A percentile compares a stretch with the other conserved stretches of the same genome.
These are phyloP conservation scores for Cladophialophora bantiana DNA, from an alignment of 2,329 filamentous ascomycete genomes.

Conservation along the genomic window DNA sequence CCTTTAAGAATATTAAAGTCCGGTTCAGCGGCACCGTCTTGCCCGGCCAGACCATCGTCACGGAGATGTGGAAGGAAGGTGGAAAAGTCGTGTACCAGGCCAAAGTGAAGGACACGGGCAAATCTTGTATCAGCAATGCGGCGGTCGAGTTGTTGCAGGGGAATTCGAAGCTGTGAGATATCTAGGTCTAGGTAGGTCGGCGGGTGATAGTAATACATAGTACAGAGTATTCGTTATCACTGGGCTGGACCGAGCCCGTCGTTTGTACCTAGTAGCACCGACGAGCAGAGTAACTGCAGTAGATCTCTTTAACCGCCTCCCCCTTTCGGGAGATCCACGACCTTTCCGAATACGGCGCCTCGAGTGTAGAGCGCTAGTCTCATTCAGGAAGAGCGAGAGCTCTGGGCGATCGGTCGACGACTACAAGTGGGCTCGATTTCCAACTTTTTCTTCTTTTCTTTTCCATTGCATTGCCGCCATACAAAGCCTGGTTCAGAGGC, in stretches of 20 bases:
- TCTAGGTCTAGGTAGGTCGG: not conserved
- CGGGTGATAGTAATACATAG: not conserved
- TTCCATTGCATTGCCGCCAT: not conserved
- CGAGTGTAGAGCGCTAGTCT: not conserved
- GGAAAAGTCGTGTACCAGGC: constrained; percentile 82
- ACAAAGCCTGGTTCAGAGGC: too few species aligned
- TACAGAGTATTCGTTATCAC: too few species aligned
- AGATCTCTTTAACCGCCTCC: too few species aligned
- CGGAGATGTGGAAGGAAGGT: constrained; percentile 93
- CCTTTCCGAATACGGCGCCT: not conserved
- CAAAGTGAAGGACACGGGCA: constrained; percentile 91
- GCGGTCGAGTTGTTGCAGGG: constrained; percentile 71
- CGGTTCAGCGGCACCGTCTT: constrained; percentile 85
- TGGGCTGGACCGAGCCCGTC: too few species aligned
- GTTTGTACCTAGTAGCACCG: too few species aligned
- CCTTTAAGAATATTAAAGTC: constrained; percentile 90
- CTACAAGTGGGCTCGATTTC: not conserved
- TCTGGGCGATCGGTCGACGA: not conserved
- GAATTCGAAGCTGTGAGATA: not conserved
- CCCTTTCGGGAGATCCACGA: not conserved
- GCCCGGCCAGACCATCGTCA: constrained; percentile 76
- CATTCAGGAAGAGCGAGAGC: not conserved
- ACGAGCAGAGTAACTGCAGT: too few species aligned
- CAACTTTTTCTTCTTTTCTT: not conserved
- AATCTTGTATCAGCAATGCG: constrained; percentile 81